Base-by-base conservation (phyloP, 208 protist species). In the Trypanosoma caninum region DNA sequence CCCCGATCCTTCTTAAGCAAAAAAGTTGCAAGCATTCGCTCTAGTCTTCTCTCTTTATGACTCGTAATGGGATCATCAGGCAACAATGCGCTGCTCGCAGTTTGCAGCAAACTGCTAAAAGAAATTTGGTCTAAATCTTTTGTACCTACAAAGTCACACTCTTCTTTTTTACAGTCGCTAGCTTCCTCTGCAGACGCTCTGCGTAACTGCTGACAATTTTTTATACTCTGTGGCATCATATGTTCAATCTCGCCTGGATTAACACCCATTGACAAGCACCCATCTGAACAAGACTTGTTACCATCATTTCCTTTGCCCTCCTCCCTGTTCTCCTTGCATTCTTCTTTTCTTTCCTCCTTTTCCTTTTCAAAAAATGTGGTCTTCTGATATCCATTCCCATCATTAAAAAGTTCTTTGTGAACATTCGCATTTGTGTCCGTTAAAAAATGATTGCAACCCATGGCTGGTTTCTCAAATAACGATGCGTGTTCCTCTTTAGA, bases 1-100 rank as follows among this genome's bases (percentile, higher is more conserved):
- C 48, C 38, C 27, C 23, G 10, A 64, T 82, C 75, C 42, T 72
- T 76, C 9, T 33, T 35, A 25, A 66, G 54, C 6, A 82, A 47
- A 53, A 78, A 73, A 42, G 27, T 48, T 33, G 78, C 47, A 23
- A 81, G 54, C 20, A 46, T 61, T 11, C 58, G 42, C 22, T 66
- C 50, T 14, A 62, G 63, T 3, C 53, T 55, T 8, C 51, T 42
- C 27, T 72, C 52, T 50, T 54, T 65, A 27, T n/a, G n/a, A n/a
- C 41, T 54, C 33, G 23, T 8, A 22, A 27, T 9, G 45, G 31
- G 30, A 18, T 40, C 27, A 30, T 59, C 37, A 13, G n/a, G 6
- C 38, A 31, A 2, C 25, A 45, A 20, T 22, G 9, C 35, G 34
- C 9, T 16, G 5, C n/a, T 20, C 31, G 46, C 44, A 37, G 18